Conservation (phyloP, 2,329 filamentous ascomycete genomes). For the Leptographium lundbergii region DNA sequence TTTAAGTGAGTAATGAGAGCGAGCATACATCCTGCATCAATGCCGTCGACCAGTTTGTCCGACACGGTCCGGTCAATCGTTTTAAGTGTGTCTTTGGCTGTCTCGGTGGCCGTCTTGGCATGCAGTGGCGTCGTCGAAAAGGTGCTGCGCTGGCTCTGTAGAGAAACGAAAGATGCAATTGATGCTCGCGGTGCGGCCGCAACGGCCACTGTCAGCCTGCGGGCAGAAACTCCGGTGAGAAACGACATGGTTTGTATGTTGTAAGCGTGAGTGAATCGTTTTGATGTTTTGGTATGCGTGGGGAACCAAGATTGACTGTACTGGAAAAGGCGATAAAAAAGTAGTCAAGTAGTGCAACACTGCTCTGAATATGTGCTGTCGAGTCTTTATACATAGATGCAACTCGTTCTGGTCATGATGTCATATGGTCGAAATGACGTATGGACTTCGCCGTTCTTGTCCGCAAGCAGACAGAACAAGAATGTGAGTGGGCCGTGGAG, state of each 20-base stretch:
- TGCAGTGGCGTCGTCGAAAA: constrained; percentile 35
- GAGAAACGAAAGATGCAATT: not conserved
- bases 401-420: not conserved
- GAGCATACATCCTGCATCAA: constrained; percentile 41
- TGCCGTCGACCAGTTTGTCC: constrained; percentile 48
- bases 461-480: not conserved
- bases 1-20: not conserved
- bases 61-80: constrained; percentile 45
- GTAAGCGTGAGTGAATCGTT: not conserved
- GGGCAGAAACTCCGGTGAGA: constrained; percentile 32
- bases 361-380: not conserved
- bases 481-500: not conserved
- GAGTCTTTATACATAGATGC: not conserved
- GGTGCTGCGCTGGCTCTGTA: constrained; percentile 21
- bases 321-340: no score
- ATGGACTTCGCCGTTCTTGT: not conserved
- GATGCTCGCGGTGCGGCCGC: constrained; percentile 19
- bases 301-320: no score
- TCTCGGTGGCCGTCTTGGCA: constrained; percentile 37
- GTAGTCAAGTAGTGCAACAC: no score
- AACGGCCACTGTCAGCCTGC: constrained; percentile 25
- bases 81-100: constrained; percentile 47
- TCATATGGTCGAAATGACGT: not conserved
- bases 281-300: no score
- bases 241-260: constrained; percentile 36